Evolutionary conservation across 2,329 filamentous ascomycete genomes (phyloP), one percentile per base, ranked within the genome.

Genomic region (Coniella lustricola): DNA sequence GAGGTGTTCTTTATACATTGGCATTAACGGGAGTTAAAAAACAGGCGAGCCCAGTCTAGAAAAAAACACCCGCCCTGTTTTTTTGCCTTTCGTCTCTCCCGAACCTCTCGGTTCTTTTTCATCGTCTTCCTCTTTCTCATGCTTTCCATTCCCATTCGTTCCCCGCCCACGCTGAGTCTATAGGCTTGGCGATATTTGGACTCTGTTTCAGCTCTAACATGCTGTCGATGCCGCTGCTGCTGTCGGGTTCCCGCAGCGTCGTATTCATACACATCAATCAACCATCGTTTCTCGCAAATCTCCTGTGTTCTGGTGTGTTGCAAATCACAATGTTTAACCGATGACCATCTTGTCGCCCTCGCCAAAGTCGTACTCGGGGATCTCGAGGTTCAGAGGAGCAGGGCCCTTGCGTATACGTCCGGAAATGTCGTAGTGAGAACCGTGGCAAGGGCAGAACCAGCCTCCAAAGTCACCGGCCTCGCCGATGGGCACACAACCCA

Each of bases 361-460:
- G 56, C 88, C 83, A 82, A 98, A 97, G 63, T 87, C 88, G 78
- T 96, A 95, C 64, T 72, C 69, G 58, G 91, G 93, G 59, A 97
- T 83, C 77, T 97, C 93, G 67, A 98, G 83, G 80, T 98, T 98
- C 65, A 98, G 82, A 58, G 93, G 93, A 54, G 93, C 93, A 56
- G 93, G 93, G 59, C 93, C 93, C 81, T 88, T 96, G 77, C 93
- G 85, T 81, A 95, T 88, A 73, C 93, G 90, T 70, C 93, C 93
- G 57, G 90, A 97, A 71, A 98, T 97, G 70, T 98, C 93, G 82
- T 98, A 98, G 80, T 98, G 93, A 61, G 90, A 96, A 72, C 93
- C 93, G 82, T 98, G 93, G 87, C 93, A 98, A 58, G 93, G 93
- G 79, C 93, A 98, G 86, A 98, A 98, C 93, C 93, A 98, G 67